Conservation (phyloP, 140 eudicot species). For the Stevia rebaudiana region DNA sequence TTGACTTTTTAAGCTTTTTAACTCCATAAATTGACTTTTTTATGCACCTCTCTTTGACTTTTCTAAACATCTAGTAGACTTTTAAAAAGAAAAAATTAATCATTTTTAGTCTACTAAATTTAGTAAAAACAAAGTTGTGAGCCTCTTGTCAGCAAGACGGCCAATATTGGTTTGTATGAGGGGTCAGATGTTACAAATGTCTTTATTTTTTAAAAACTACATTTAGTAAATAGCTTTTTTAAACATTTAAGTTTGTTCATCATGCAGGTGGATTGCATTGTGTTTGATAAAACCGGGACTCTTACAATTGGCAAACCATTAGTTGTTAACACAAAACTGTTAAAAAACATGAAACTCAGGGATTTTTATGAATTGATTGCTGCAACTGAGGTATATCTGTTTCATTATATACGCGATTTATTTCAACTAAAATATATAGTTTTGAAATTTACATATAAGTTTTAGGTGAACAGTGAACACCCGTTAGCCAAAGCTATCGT, state of each 20-base stretch:
- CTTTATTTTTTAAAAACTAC: neutral
- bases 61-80: too few relatives aligned
- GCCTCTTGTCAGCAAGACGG: neutral
- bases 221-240: too few relatives aligned
- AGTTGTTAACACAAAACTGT: constrained; percentile 65
- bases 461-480: constrained; percentile 90
- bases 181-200: neutral
- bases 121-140: neutral
- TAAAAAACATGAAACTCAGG: constrained; percentile 59
- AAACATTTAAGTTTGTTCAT: neutral
- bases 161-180: neutral
- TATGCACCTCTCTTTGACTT: too few relatives aligned
- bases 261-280: constrained; percentile 78
- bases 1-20: too few relatives aligned
- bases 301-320: constrained; percentile 85
- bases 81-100: too few relatives aligned
- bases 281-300: constrained; percentile 96
- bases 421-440: neutral
- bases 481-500: constrained; percentile 89
- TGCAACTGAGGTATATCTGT: constrained; percentile 94
- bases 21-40: too few relatives aligned
- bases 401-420: neutral
- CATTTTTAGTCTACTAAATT: too few relatives aligned
- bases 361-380: constrained; percentile 76
- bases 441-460: neutral